Evolutionary conservation across 148 eudicot species (phyloP), one percentile per base, ranked within the genome.

Genomic region (Rhododendron henanense): DNA sequence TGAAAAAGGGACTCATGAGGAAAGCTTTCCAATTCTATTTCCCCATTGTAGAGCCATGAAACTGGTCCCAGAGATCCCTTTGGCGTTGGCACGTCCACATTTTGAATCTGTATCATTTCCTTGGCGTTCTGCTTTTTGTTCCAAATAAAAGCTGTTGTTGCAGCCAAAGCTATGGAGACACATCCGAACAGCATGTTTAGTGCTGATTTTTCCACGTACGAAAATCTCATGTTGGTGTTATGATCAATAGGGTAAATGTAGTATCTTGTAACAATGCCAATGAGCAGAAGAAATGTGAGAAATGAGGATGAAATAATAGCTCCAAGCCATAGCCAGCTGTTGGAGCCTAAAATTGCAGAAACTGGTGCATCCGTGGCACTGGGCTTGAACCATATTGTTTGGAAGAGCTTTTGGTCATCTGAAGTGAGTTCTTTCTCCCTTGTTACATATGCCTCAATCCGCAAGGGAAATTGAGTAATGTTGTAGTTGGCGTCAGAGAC

Each of bases 21-120:
- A 79, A 94, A 89, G 86, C 98, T 96, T 86, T 94, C 97, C 15
- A 96, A 87, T 83, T 96, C 98, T 85, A 92, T 92, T 33, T 92
- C 94, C 53, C 89, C 90, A 75, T 89, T 86, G 61, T 84, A 90
- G 85, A 89, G 82, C 88, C 82, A 85, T 31, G 95, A 90, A 0
- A 79, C 91, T n/a, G 25, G 75, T 6, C 71, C 80, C 4, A 93
- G 95, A 0, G 95, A 91, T 21, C 87, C 59, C 39, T 48, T 74
- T 18, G 97, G 95, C 0, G 94, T 91, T 3, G 88, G 79, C 25
- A 86, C 86, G 61, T 95, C 97, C 85, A 88, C 35, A 90, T 82
- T 90, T 33, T 78, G 84, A 28, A 94, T 87, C 86, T 90, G 93
- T 85, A 86, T 91, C 9, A 59, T 82, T 85, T 89, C 98, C 88